phyloP scores from a whole-genome alignment of 768 basidiomycete species.

The Termitomyces bulborhizus region DNA sequence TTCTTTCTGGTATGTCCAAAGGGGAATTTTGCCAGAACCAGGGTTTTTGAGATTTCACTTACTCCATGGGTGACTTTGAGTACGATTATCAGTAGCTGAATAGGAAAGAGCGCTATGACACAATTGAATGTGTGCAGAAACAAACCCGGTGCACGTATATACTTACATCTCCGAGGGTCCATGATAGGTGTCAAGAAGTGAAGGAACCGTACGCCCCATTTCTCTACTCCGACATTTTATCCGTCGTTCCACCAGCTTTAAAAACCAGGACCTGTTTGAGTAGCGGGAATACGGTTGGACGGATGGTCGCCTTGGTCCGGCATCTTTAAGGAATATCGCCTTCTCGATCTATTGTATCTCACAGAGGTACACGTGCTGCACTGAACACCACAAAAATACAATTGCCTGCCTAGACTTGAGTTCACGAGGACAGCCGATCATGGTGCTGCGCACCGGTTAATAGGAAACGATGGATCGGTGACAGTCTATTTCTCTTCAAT shows the following conservation, averaged over 20 bases:
- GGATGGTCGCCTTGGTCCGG: constrained; percentile 16
- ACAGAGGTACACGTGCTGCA: constrained; percentile 22
- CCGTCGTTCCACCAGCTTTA: constrained; percentile 25
- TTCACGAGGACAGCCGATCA: neutral
- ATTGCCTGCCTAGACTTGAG: too few species aligned
- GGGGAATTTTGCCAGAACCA: neutral
- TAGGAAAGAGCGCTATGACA: constrained; percentile 19
- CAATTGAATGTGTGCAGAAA: too few species aligned
- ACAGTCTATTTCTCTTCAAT: neutral
- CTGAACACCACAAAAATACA: constrained; percentile 18
- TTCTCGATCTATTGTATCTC: neutral
- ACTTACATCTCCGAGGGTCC: neutral
- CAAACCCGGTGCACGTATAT: neutral
- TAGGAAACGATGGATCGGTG: neutral
- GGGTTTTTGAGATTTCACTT: neutral
- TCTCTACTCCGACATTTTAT: constrained; percentile 4
- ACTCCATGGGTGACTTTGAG: constrained; percentile 21
- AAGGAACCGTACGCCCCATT: neutral
- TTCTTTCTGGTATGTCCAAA: neutral
- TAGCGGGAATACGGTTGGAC: constrained; percentile 19
- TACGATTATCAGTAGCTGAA: constrained; percentile 17
- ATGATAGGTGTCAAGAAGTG: neutral
- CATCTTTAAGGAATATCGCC: too few species aligned
- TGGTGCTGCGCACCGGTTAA: constrained; percentile 14
- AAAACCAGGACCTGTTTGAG: constrained; percentile 21